Conservation (phyloP, 371 early-diverging fungal genomes). For the Rhizopus sp. region DNA sequence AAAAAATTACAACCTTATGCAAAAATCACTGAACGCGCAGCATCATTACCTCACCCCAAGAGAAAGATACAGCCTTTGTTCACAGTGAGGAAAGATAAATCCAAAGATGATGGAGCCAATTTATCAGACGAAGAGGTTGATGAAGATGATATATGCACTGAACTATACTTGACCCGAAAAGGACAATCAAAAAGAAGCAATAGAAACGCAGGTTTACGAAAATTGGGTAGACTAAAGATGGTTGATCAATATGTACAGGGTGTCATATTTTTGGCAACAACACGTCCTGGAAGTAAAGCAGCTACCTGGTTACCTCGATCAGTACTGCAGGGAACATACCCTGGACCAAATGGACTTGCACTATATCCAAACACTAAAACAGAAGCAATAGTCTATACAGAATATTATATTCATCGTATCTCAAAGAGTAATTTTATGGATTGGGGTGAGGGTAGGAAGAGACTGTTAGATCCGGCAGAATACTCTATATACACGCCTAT, state of each 20-base stretch:
- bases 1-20: slow-evolving; percentile 13
- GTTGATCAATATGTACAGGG: slow-evolving; percentile 11
- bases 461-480: too few relatives aligned
- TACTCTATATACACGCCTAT: too few relatives aligned
- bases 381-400: too few relatives aligned
- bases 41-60: slow-evolving; percentile 9
- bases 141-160: background rate
- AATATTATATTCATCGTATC: too few relatives aligned
- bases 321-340: too few relatives aligned
- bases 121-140: slow-evolving; percentile 5
- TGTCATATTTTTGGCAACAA: slow-evolving; percentile 1
- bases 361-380: too few relatives aligned
- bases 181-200: slow-evolving; percentile 10
- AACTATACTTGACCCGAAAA: too few relatives aligned
- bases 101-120: background rate
- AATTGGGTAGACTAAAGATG: slow-evolving; percentile 3
- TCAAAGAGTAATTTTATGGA: too few relatives aligned
- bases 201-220: background rate
- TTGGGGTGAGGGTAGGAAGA: too few relatives aligned
- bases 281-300: background rate
- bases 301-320: too few relatives aligned
- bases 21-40: slow-evolving; percentile 18
- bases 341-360: too few relatives aligned
- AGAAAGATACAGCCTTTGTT: slow-evolving; percentile 10
- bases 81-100: background rate